A percentile compares a stretch with the other conserved stretches of the same genome.
Evolutionary conservation across 2,329 filamentous ascomycete species (phyloP).

Genomic region (Akanthomyces muscarius): DNA sequence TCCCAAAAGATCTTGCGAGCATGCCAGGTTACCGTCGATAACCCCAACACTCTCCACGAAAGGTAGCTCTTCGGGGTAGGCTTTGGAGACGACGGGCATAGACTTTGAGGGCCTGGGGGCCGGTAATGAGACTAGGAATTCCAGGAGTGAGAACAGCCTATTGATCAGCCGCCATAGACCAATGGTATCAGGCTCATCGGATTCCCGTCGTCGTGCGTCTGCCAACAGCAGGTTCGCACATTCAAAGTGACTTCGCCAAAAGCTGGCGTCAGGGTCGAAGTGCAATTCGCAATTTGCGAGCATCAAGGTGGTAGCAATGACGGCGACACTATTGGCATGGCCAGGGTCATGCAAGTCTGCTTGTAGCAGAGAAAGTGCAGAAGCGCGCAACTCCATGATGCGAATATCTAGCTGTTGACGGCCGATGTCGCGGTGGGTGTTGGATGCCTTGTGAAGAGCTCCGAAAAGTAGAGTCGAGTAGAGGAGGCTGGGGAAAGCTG

Average conservation of each 20-base stretch:
- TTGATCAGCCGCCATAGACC: not conserved
- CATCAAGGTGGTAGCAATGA: constrained; percentile 13
- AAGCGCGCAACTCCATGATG: constrained; percentile 5
- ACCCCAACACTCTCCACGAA: not conserved
- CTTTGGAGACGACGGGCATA: not conserved
- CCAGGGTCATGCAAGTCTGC: not conserved
- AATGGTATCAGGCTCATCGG: not conserved
- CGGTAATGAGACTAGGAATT: constrained; percentile 5
- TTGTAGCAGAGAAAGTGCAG: constrained; percentile 4
- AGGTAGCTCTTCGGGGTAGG: not conserved
- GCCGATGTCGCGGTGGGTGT: not conserved
- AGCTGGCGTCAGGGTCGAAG: not conserved
- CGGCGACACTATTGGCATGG: not conserved
- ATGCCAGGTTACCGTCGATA: constrained; percentile 9
- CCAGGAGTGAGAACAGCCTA: not conserved
- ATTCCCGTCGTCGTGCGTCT: not conserved
- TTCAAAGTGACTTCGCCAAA: constrained; percentile 14
- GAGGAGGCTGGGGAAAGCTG: constrained; percentile 9
- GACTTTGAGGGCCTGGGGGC: not conserved
- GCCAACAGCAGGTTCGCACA: constrained; percentile 1
- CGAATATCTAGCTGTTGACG: not conserved
- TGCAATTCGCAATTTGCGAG: constrained; percentile 14
- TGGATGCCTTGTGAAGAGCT: constrained; percentile 7
- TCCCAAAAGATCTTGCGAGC: not conserved
- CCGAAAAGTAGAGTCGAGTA: constrained; percentile 5